phyloP scores from a whole-genome alignment of 805 yeast genomes.

The Zygoascus bituminiphila region DNA sequence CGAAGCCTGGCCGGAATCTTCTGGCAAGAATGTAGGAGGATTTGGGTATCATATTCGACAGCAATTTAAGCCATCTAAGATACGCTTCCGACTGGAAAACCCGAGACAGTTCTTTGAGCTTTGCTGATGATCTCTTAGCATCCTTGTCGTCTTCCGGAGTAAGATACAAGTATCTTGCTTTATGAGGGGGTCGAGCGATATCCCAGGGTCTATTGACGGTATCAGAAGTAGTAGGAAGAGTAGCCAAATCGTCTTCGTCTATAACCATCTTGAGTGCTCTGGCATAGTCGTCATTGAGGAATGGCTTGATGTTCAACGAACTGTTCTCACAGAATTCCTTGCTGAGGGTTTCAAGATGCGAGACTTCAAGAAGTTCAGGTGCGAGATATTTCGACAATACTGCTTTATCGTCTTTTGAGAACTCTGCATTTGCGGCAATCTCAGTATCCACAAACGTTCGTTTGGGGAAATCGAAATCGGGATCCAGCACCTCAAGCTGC shows the following conservation, averaged over 20 bases:
- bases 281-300: slow-evolving; percentile 53
- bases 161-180: slow-evolving; percentile 75
- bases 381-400: slow-evolving; percentile 51
- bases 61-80: slow-evolving; percentile 54
- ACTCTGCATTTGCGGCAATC: slow-evolving; percentile 4
- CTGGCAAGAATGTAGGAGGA: slow-evolving; percentile 67
- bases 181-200: slow-evolving; percentile 87
- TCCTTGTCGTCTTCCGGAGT: slow-evolving; percentile 44
- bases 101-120: slow-evolving; percentile 45
- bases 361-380: slow-evolving; percentile 38
- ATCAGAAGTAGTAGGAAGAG: slow-evolving; percentile 45
- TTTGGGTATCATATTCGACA: slow-evolving; percentile 53
- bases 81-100: slow-evolving; percentile 57
- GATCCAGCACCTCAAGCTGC: slow-evolving; percentile 52
- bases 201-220: slow-evolving; percentile 75
- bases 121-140: background rate
- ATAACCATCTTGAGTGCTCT: slow-evolving; percentile 37
- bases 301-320: slow-evolving; percentile 53
- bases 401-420: slow-evolving; percentile 34
- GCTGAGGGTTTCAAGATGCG: slow-evolving; percentile 37
- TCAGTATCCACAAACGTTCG: slow-evolving; percentile 6
- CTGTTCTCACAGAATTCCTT: slow-evolving; percentile 58
- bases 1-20: slow-evolving; percentile 91
- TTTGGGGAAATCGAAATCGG: slow-evolving; percentile 78
- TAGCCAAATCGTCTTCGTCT: slow-evolving; percentile 42